Conservation (phyloP, 2,329 filamentous ascomycete genomes). For the Talaromyces atroroseus region DNA sequence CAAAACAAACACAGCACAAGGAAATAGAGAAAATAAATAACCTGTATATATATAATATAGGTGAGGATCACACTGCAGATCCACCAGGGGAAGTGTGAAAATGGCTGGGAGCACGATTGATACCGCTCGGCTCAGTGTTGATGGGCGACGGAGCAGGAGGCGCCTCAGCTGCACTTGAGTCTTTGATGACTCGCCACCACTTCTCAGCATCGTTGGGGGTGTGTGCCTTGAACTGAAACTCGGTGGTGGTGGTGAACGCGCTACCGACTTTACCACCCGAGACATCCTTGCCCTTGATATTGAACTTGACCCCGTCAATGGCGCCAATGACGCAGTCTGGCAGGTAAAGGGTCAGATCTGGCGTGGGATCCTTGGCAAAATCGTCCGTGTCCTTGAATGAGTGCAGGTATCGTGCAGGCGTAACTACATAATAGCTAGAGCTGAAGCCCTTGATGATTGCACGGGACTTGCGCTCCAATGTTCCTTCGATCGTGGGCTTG, state of each 20-base stretch:
- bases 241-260: conserved; percentile 72
- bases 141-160: conserved; percentile 1
- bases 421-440: conserved; percentile 83
- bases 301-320: conserved; percentile 75
- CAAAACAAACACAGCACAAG: background rate
- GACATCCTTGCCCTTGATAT: conserved; percentile 89
- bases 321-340: conserved; percentile 79
- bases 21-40: background rate
- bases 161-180: conserved; percentile 16
- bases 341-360: conserved; percentile 85
- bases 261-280: conserved; percentile 69
- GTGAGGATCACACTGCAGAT: conserved; percentile 18
- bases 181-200: conserved; percentile 71
- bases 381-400: conserved; percentile 93
- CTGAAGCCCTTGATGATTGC: conserved; percentile 75
- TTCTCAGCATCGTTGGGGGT: conserved; percentile 72
- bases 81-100: conserved; percentile 26
- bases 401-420: conserved; percentile 81
- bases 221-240: conserved; percentile 83
- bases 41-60: background rate
- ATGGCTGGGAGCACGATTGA: conserved; percentile 24
- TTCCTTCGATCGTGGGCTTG: conserved; percentile 78
- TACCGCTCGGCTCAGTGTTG: conserved; percentile 8
- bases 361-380: conserved; percentile 52
- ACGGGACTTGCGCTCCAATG: conserved; percentile 82